Conservation (phyloP, 176 grass and related monocot species). For the Puya raimondii region DNA sequence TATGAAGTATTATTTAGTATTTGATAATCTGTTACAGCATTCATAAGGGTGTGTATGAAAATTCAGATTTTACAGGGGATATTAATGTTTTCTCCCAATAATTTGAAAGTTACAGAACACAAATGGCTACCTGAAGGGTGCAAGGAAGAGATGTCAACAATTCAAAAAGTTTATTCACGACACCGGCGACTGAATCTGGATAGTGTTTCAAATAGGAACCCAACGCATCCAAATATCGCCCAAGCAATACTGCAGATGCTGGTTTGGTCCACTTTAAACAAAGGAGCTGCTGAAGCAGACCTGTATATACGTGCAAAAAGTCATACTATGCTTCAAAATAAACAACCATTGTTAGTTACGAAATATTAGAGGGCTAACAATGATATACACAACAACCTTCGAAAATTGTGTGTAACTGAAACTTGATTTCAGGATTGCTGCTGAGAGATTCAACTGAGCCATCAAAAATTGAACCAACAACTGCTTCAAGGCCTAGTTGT, state of each 20-base stretch:
- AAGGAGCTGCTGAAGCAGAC: slow-evolving; percentile 84
- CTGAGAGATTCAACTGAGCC: slow-evolving; percentile 47
- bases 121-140: slow-evolving; percentile 42
- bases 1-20: too few species aligned
- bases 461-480: slow-evolving; percentile 75
- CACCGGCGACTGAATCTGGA: slow-evolving; percentile 71
- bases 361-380: slow-evolving; percentile 12
- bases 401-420: slow-evolving; percentile 59
- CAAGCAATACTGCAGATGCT: slow-evolving; percentile 57
- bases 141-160: slow-evolving; percentile 76
- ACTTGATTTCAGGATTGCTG: slow-evolving; percentile 45
- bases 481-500: slow-evolving; percentile 70
- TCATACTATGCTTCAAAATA: slow-evolving; percentile 14
- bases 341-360: not conserved
- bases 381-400: slow-evolving; percentile 49
- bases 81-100: too few species aligned
- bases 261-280: slow-evolving; percentile 81
- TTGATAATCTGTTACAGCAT: too few species aligned
- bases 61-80: too few species aligned
- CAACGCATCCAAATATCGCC: slow-evolving; percentile 84
- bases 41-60: too few species aligned
- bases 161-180: slow-evolving; percentile 96
- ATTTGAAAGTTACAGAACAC: too few species aligned
- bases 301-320: slow-evolving; percentile 44
- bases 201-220: slow-evolving; percentile 78